Percentiles rank a stretch among this genome's conserved stretches.
Evolutionary conservation across 2,329 filamentous ascomycete species (phyloP).

Genomic region (Ilyonectria sp.): DNA sequence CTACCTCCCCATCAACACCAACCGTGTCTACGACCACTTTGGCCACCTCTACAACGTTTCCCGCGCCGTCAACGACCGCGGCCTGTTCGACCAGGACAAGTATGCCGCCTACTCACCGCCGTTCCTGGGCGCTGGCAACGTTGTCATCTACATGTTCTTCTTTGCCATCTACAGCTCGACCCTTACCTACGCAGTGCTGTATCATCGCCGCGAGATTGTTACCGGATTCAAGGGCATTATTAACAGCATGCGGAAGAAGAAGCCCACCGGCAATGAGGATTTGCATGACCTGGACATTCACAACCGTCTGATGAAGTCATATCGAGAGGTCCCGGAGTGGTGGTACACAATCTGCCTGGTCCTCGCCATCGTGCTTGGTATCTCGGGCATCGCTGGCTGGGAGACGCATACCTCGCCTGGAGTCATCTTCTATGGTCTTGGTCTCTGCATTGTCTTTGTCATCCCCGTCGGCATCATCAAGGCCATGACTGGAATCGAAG

Average conservation of each 20-base stretch:
- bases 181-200: slow-evolving; percentile 65
- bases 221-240: slow-evolving; percentile 65
- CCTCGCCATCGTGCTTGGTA: slow-evolving; percentile 61
- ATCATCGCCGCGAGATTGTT: slow-evolving; percentile 66
- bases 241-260: slow-evolving; percentile 61
- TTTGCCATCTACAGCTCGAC: slow-evolving; percentile 69
- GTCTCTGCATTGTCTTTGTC: slow-evolving; percentile 65
- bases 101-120: slow-evolving; percentile 68
- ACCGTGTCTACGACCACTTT: slow-evolving; percentile 66
- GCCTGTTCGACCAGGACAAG: slow-evolving; percentile 61
- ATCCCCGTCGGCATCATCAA: slow-evolving; percentile 68
- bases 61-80: slow-evolving; percentile 57
- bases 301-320: slow-evolving; percentile 63
- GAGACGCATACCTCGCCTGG: slow-evolving; percentile 66
- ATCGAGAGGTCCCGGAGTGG: slow-evolving; percentile 67
- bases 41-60: slow-evolving; percentile 64
- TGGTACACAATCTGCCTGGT: slow-evolving; percentile 65
- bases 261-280: slow-evolving; percentile 54
- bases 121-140: slow-evolving; percentile 64
- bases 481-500: slow-evolving; percentile 67
- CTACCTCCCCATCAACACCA: slow-evolving; percentile 69
- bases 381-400: slow-evolving; percentile 64
- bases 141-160: slow-evolving; percentile 69
- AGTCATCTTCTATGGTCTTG: slow-evolving; percentile 67
- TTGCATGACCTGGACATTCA: slow-evolving; percentile 62